Conservation (phyloP, 2,329 filamentous ascomycete genomes). For the Monilinia polystroma region DNA sequence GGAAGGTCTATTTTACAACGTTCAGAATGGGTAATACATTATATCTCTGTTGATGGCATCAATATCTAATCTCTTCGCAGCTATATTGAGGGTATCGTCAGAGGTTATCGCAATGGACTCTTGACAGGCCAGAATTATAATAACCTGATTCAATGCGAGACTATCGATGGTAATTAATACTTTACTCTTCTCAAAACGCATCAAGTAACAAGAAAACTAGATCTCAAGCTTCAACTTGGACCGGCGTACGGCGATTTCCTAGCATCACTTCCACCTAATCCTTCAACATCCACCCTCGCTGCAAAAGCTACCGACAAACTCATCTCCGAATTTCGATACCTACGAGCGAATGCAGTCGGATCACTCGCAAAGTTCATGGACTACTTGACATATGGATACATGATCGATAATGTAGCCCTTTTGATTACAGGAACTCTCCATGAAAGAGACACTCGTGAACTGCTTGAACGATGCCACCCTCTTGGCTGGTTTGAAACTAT, state of each 20-base stretch:
- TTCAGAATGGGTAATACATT: conserved; percentile 75
- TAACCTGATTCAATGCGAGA: conserved; percentile 97
- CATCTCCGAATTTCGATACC: conserved; percentile 93
- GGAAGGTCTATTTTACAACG: conserved; percentile 94
- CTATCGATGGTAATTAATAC: conserved; percentile 73
- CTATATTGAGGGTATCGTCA: conserved; percentile 96
- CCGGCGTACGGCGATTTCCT: conserved; percentile 98
- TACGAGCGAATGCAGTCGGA: conserved; percentile 89
- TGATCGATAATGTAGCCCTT: conserved; percentile 99
- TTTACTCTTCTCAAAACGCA: not conserved
- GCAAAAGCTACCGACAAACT: conserved; percentile 97
- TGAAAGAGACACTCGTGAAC: conserved; percentile 92
- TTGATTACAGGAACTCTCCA: conserved; percentile 97
- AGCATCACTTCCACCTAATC: conserved; percentile 87
- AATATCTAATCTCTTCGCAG: conserved; percentile 48
- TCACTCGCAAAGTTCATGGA: conserved; percentile 94
- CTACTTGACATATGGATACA: conserved; percentile 98
- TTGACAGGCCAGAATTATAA: conserved; percentile 87
- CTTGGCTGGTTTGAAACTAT: conserved; percentile 99
- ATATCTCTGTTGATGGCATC: conserved; percentile 22
- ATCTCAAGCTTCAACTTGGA: conserved; percentile 95
- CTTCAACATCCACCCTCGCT: conserved; percentile 91
- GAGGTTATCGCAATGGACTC: conserved; percentile 92
- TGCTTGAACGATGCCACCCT: conserved; percentile 93
- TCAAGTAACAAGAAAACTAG: conserved; percentile 48